Percentiles rank a stretch among this genome's conserved stretches.
These are phyloP conservation scores for Tetrapisispora pingtungensis DNA, from an alignment of 805 yeast species.

Conservation along the genomic window DNA sequence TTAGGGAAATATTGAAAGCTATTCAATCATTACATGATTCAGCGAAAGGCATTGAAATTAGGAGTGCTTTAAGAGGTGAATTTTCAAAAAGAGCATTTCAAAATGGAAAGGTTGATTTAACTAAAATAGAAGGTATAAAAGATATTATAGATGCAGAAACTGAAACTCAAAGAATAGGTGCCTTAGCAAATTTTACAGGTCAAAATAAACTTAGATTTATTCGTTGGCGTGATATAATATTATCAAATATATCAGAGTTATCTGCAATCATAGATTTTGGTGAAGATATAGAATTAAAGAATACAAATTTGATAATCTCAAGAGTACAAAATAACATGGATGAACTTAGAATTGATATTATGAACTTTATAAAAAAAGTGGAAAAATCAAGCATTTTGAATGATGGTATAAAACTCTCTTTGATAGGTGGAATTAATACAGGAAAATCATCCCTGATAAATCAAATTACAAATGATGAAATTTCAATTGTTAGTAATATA, in stretches of 20 bases:
- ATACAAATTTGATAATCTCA: neutral
- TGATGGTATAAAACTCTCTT: slow-evolving; percentile 60
- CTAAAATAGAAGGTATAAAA: slow-evolving; percentile 83
- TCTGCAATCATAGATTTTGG: slow-evolving; percentile 92
- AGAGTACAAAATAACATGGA: slow-evolving; percentile 38
- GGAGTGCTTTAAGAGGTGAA: slow-evolving; percentile 91
- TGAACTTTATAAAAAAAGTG: slow-evolving; percentile 34
- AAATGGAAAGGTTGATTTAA: slow-evolving; percentile 74
- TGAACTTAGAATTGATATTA: slow-evolving; percentile 37
- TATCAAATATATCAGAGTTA: slow-evolving; percentile 59
- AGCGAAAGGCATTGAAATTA: slow-evolving; percentile 32
- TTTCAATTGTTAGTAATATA: slow-evolving; percentile 81
- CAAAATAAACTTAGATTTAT: slow-evolving; percentile 43
- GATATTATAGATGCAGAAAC: slow-evolving; percentile 92
- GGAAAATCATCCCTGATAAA: slow-evolving; percentile 88
- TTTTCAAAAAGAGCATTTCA: slow-evolving; percentile 80
- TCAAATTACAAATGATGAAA: slow-evolving; percentile 62
- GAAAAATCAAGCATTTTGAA: slow-evolving; percentile 52
- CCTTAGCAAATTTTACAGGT: slow-evolving; percentile 66
- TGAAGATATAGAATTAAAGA: slow-evolving; percentile 70
- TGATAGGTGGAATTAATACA: slow-evolving; percentile 91
- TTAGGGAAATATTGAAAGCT: slow-evolving; percentile 54
- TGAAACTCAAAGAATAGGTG: slow-evolving; percentile 71
- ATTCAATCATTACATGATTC: slow-evolving; percentile 45
- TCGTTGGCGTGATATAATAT: slow-evolving; percentile 57